phyloP scores from a whole-genome alignment of 352 stramenopile genomes.

The Phytophthora tubulina region DNA sequence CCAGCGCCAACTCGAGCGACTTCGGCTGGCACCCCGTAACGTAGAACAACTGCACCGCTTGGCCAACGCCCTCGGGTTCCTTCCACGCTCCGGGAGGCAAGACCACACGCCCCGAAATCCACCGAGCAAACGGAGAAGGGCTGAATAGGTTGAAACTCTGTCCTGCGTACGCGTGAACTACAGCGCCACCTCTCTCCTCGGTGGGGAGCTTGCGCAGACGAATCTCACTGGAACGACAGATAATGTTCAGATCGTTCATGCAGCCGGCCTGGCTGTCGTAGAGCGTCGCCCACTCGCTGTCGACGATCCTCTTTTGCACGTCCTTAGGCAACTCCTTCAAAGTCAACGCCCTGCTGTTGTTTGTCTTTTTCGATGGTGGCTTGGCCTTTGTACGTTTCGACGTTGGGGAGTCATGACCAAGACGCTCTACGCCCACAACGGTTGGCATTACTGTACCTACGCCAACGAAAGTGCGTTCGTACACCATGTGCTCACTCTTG shows the following conservation, averaged over 20 bases:
- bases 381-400: conserved; percentile 56
- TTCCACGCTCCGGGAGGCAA: conserved; percentile 96
- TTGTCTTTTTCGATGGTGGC: conserved; percentile 43
- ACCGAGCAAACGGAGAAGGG: conserved; percentile 75
- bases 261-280: conserved; percentile 65
- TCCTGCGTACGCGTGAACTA: conserved; percentile 66
- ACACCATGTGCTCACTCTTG: conserved; percentile 90
- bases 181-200: conserved; percentile 55
- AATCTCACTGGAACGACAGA: conserved; percentile 79
- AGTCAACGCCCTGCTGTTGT: conserved; percentile 51
- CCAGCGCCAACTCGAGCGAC: conserved; percentile 78
- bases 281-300: conserved; percentile 79
- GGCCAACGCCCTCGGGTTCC: conserved; percentile 94
- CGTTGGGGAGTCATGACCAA: conserved; percentile 64
- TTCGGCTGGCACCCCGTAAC: conserved; percentile 91
- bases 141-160: conserved; percentile 91
- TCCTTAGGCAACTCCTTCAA: conserved; percentile 60
- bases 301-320: conserved; percentile 62
- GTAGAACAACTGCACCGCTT: conserved; percentile 96
- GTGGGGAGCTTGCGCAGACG: conserved; percentile 77
- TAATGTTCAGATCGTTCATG: conserved; percentile 85
- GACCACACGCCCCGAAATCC: conserved; percentile 92
- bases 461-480: conserved; percentile 83
- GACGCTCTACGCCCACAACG: conserved; percentile 74
- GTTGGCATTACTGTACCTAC: conserved; percentile 86